Evolutionary conservation across 495 filamentous ascomycete genomes (phyloP).

Genomic region (Xylaria palmicola): DNA sequence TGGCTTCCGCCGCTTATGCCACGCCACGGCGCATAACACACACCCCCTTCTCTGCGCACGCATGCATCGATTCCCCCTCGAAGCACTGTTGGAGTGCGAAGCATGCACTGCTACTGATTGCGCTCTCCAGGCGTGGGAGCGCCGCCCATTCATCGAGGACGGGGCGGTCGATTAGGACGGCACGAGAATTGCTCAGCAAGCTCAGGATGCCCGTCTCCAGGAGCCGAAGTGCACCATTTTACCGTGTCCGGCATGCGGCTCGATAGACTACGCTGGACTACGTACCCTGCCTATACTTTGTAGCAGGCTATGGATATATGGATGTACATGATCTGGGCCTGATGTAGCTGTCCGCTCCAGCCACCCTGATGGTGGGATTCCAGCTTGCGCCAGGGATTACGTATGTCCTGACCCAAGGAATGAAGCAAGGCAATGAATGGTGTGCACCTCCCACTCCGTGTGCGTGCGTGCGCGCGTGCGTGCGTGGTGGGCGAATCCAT

Average conservation of each 20-base stretch:
- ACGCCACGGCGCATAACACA: neutral
- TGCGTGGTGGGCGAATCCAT: neutral
- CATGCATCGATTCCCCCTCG: neutral
- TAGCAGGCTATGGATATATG: neutral
- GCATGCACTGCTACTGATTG: neutral
- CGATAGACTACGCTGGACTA: neutral
- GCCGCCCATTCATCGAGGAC: neutral
- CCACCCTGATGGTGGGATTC: neutral
- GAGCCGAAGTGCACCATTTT: too few species aligned
- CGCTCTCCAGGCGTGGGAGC: neutral
- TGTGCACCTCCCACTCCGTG: constrained; percentile 1
- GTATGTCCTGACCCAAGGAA: constrained; percentile 12
- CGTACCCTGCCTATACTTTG: too few species aligned
- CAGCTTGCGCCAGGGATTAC: neutral
- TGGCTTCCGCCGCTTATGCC: neutral
- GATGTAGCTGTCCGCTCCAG: constrained; percentile 9
- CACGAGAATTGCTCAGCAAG: neutral
- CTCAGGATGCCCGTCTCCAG: neutral
- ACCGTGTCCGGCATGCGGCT: too few species aligned
- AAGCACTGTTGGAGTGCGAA: neutral
- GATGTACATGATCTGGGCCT: too few species aligned
- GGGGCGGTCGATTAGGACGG: neutral
- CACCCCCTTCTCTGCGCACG: neutral
- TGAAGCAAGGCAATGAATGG: constrained; percentile 4
- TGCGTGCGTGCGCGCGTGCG: neutral